A percentile compares a stretch with the other conserved stretches of the same genome.
phyloP scores from a whole-genome alignment of 345 rosid species.

The Lepidium sativum region DNA sequence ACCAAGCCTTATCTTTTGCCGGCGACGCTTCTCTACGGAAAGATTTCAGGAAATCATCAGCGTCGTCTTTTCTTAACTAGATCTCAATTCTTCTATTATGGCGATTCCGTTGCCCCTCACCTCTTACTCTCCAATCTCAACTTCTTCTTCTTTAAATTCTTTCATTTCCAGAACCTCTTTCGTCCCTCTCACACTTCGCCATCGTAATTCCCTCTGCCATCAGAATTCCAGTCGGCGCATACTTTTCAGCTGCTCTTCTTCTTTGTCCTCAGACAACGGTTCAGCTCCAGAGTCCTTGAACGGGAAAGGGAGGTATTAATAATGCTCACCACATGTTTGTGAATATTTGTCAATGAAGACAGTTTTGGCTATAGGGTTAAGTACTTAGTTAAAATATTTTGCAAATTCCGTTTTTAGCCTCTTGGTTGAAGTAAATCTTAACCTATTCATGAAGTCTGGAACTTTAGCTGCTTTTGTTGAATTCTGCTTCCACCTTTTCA shows the following conservation, averaged over 20 bases:
- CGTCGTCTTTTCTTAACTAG: background rate
- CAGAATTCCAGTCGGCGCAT: constrained; percentile 27
- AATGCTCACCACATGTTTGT: constrained; percentile 32
- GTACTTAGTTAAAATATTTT: background rate
- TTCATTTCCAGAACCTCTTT: constrained; percentile 18
- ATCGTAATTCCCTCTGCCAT: constrained; percentile 11
- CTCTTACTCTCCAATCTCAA: constrained; percentile 20
- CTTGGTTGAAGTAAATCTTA: background rate
- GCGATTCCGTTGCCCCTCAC: constrained; percentile 35
- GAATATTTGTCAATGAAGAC: constrained; percentile 28
- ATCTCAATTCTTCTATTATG: constrained; percentile 29
- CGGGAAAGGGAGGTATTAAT: constrained; percentile 36
- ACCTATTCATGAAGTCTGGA: background rate
- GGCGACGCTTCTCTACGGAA: constrained; percentile 9
- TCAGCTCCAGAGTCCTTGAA: constrained; percentile 39
- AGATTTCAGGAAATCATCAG: background rate
- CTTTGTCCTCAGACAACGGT: constrained; percentile 40
- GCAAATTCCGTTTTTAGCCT: background rate
- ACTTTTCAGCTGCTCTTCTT: constrained; percentile 42
- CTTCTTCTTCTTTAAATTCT: constrained; percentile 30
- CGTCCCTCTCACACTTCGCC: constrained; percentile 25
- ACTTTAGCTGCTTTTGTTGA: background rate
- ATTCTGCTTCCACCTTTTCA: background rate
- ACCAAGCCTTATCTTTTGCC: constrained; percentile 21
- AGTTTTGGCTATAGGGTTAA: constrained; percentile 10